Conservation (phyloP, 2,329 filamentous ascomycete genomes). For the Trichoderma atrobrunneum region DNA sequence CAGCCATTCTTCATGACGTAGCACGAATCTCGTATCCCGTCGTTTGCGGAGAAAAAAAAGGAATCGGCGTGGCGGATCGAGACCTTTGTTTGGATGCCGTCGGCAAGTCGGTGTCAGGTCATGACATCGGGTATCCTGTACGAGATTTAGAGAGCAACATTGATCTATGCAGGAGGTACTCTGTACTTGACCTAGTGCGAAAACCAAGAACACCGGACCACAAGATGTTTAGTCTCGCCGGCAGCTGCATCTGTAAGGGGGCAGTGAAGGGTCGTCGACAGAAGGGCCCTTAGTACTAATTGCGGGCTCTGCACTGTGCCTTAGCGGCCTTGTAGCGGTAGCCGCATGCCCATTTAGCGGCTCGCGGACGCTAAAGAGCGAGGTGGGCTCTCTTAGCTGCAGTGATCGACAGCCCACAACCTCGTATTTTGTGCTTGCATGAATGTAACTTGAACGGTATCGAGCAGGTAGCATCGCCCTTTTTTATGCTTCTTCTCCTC, state of each 20-base stretch:
- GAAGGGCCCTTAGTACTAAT: neutral
- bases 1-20: slow-evolving; percentile 23
- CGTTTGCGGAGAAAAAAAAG: neutral
- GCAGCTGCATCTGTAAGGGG: slow-evolving; percentile 14
- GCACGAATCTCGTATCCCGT: slow-evolving; percentile 25
- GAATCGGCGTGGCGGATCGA: neutral
- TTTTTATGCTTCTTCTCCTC: neutral
- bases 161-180: neutral
- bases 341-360: neutral
- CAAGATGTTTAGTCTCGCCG: neutral
- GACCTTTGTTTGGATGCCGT: neutral
- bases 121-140: neutral
- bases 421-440: slow-evolving; percentile 18
- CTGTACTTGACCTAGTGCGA: neutral
- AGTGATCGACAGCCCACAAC: slow-evolving; percentile 17
- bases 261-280: neutral
- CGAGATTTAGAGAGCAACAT: neutral
- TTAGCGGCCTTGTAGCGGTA: neutral
- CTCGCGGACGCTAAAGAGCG: slow-evolving; percentile 9
- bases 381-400: neutral
- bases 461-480: neutral
- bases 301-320: neutral
- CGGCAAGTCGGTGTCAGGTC: slow-evolving; percentile 9
- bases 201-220: neutral
- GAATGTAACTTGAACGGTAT: neutral